Conservation (phyloP, 108 stramenopile species). For the Epithemia pelagica region DNA sequence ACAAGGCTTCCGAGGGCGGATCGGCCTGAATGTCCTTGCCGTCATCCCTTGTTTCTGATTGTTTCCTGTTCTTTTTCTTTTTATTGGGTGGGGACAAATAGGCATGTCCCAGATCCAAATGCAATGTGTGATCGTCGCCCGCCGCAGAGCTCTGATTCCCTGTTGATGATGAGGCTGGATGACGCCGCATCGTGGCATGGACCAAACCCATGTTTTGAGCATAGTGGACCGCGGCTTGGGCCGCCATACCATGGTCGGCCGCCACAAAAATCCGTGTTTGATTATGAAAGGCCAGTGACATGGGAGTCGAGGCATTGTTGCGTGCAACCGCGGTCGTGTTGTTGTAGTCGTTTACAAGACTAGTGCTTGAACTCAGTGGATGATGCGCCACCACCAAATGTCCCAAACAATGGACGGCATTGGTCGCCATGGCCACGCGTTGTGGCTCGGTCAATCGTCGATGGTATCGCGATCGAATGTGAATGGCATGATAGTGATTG, state of each 20-base stretch:
- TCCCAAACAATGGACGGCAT: constrained; percentile 30
- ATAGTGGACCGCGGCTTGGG: background rate
- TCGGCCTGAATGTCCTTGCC: too few species aligned
- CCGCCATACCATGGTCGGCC: background rate
- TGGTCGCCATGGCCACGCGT: constrained; percentile 9
- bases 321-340: constrained; percentile 13
- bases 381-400: constrained; percentile 1
- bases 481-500: constrained; percentile 32
- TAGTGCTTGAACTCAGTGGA: background rate
- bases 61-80: background rate
- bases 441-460: background rate
- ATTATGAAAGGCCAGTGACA: too few species aligned
- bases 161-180: constrained; percentile 1
- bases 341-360: too few species aligned
- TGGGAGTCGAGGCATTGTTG: too few species aligned
- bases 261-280: constrained; percentile 4
- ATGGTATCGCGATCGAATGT: constrained; percentile 38
- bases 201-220: constrained; percentile 2
- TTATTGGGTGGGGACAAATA: constrained; percentile 7
- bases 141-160: background rate
- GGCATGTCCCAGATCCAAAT: constrained; percentile 26
- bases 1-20: too few species aligned
- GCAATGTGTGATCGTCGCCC: constrained; percentile 11
- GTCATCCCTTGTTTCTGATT: too few species aligned
- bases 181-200: constrained; percentile 13